Percentiles rank a stretch among this genome's conserved stretches.
Conservation (phyloP, 2,329 filamentous ascomycete species). For the Cadophora malorum region DNA sequence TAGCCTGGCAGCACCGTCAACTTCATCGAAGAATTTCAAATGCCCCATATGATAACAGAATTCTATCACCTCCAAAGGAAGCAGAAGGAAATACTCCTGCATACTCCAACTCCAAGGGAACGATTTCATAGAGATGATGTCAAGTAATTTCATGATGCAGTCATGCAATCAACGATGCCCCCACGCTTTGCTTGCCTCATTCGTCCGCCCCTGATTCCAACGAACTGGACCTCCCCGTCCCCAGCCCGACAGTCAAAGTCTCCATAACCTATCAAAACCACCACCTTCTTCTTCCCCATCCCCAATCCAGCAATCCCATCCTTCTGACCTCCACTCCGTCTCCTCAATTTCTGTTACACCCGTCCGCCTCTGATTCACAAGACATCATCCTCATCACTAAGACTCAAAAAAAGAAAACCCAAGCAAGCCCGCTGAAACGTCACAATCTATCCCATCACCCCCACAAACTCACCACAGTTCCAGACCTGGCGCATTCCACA, state of each 20-base stretch:
- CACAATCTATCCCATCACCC: background rate
- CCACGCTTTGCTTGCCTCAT: background rate
- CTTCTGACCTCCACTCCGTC: background rate
- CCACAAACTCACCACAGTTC: background rate
- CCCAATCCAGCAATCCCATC: background rate
- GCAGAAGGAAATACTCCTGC: background rate
- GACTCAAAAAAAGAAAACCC: background rate
- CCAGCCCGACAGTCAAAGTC: background rate
- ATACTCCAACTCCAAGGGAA: background rate
- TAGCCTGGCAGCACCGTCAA: background rate
- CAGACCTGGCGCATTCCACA: background rate
- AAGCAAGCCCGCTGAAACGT: background rate
- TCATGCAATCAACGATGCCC: background rate
- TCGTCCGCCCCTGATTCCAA: background rate
- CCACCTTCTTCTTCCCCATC: background rate
- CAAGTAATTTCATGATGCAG: background rate
- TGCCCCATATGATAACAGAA: background rate
- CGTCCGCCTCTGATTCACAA: background rate
- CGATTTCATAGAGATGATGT: background rate
- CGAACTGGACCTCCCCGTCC: background rate
- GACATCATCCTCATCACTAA: background rate
- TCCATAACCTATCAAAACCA: background rate
- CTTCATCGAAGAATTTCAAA: background rate
- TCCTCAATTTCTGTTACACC: slow-evolving; percentile 2
- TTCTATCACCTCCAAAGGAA: background rate